Evolutionary conservation across 768 basidiomycete genomes (phyloP), one percentile per base, ranked within the genome.

Genomic region (Megacollybia marginata): DNA sequence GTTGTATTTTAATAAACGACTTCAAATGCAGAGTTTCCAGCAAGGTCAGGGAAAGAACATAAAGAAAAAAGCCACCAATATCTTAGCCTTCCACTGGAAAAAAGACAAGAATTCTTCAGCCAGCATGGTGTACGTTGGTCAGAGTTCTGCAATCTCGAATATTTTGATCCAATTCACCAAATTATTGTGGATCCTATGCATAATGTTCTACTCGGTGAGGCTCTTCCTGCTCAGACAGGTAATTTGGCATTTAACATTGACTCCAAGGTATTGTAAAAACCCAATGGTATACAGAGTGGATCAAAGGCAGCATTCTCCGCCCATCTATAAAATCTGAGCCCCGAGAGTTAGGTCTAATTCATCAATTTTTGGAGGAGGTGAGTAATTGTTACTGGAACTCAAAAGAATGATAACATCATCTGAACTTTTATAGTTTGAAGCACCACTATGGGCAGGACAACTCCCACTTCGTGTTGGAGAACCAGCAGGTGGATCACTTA

Each of bases 171-270:
- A 2, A 52, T 60, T 2, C 45, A 48, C 12, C 48, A 54, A 33
- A 55, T 52, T 11, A 48, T 64, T 11, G 52, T 65, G 31, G 64
- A 64, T 46, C 64, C 62, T 7, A 65, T 65, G 64, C 61, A 65
- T 48, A 64, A 59, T 52, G 42, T 65, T 2, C 49, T 63, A 13
- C 54, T 60, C n/a, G 62, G 59, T 59, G 28, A 9, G 49, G 10
- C 35, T 36, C 16, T 36, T 10, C 16, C 10, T 36, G 16, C n/a
- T n/a, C n/a, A n/a, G n/a, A n/a, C n/a, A n/a, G n/a, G n/a, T n/a
- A n/a, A n/a, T n/a, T n/a, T n/a, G n/a, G n/a, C n/a, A n/a, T n/a
- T n/a, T n/a, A n/a, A n/a, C n/a, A n/a, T n/a, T n/a, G n/a, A n/a
- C 53, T 60, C 9, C 9, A 35, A 62, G 61, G 62, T 13, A n/a